Evolutionary conservation across 352 stramenopile genomes (phyloP).

Genomic region (Lagenidium giganteum): DNA sequence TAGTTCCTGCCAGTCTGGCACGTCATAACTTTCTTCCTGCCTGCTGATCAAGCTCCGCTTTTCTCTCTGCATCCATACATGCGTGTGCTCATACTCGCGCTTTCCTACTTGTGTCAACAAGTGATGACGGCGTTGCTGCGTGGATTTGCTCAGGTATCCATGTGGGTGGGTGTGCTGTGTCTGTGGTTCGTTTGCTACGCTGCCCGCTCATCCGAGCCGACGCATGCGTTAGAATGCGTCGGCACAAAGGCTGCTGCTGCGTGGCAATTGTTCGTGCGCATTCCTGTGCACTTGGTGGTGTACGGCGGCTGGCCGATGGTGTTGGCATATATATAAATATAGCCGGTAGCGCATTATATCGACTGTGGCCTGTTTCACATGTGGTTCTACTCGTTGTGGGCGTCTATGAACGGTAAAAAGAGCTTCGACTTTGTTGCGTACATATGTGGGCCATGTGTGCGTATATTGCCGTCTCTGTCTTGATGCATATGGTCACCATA

Average conservation of each 20-base stretch:
- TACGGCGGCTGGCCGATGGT: conserved; percentile 26
- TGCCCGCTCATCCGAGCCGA: conserved; percentile 1
- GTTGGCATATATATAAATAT: too few relatives aligned
- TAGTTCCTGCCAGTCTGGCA: too few relatives aligned
- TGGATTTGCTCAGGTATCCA: conserved; percentile 7
- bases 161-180: conserved; percentile 10
- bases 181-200: conserved; percentile 7
- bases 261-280: conserved; percentile 1
- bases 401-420: conserved; percentile 11
- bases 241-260: not conserved
- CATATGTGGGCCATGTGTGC: too few relatives aligned
- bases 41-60: too few relatives aligned
- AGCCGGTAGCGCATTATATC: conserved; percentile 19
- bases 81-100: too few relatives aligned
- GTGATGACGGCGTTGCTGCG: conserved; percentile 3
- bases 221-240: not conserved
- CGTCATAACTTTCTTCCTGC: too few relatives aligned
- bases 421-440: conserved; percentile 16
- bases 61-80: too few relatives aligned
- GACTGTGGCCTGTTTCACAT: conserved; percentile 20
- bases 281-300: conserved; percentile 15
- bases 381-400: conserved; percentile 15
- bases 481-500: too few relatives aligned
- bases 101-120: too few relatives aligned
- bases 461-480: too few relatives aligned